phyloP scores from a whole-genome alignment of 2,329 filamentous ascomycete genomes.

The Chrysoporthe austroafricana region DNA sequence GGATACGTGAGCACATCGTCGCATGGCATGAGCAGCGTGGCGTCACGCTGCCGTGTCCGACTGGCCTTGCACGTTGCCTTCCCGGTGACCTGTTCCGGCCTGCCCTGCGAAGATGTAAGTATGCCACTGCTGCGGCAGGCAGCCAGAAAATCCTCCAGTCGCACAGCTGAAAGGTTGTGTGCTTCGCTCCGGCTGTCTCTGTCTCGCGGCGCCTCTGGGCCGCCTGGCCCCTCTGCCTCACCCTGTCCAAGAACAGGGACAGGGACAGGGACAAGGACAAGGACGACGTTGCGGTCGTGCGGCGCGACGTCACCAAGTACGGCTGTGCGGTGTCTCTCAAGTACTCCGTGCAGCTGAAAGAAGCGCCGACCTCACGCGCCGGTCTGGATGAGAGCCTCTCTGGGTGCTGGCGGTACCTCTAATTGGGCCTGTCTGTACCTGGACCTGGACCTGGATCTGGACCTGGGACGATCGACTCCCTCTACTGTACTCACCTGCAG shows the following conservation, averaged over 20 bases:
- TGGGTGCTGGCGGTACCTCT: no score
- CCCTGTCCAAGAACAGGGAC: conserved; percentile 21
- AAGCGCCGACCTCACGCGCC: not conserved
- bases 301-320: conserved; percentile 19
- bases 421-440: no score
- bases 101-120: conserved; percentile 8
- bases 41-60: conserved; percentile 18
- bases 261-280: not conserved
- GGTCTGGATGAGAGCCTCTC: not conserved
- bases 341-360: not conserved
- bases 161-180: conserved; percentile 21
- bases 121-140: not conserved
- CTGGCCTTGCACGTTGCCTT: conserved; percentile 18
- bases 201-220: conserved; percentile 12
- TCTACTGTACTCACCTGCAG: not conserved
- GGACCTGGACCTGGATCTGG: no score
- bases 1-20: not conserved
- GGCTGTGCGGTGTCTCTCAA: conserved; percentile 11
- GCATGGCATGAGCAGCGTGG: conserved; percentile 2
- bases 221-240: conserved; percentile 1
- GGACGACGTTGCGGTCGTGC: conserved; percentile 19
- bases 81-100: conserved; percentile 16
- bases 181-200: conserved; percentile 18
- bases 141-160: conserved; percentile 20
- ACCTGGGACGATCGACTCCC: no score